These are phyloP conservation scores for Flaveria bidentis DNA, from an alignment of 129 eudicot species.

Conservation along the genomic window DNA sequence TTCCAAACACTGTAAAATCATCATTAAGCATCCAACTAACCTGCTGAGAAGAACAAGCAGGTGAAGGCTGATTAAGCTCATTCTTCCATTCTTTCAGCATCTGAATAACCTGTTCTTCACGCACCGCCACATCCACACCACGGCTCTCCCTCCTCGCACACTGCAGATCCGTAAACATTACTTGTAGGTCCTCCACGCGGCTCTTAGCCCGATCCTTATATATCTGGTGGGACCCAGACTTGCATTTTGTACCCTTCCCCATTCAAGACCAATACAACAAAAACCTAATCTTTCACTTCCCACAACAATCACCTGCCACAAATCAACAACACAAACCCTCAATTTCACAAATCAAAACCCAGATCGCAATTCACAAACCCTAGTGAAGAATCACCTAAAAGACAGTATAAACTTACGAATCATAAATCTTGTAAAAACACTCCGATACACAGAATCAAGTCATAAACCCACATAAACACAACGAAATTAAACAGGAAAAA, in stretches of 20 bases:
- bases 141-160: constrained; percentile 94
- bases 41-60: constrained; percentile 81
- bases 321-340: constrained; percentile 7
- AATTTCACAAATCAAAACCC: constrained; percentile 23
- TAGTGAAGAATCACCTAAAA: not conserved
- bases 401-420: too few species aligned
- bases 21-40: constrained; percentile 17
- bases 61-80: constrained; percentile 89
- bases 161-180: constrained; percentile 78
- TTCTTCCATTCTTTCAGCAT: constrained; percentile 91
- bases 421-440: too few species aligned
- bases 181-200: constrained; percentile 89
- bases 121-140: constrained; percentile 59
- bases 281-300: not conserved
- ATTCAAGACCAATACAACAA: constrained; percentile 35
- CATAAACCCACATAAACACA: not conserved
- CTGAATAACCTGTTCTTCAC: constrained; percentile 94
- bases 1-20: not conserved
- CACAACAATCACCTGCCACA: constrained; percentile 32
- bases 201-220: constrained; percentile 89
- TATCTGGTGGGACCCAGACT: constrained; percentile 76
- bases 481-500: not conserved
- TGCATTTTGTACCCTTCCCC: constrained; percentile 77
- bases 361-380: constrained; percentile 29
- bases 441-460: too few species aligned